Evolutionary conservation across 2,329 filamentous ascomycete genomes (phyloP).

Genomic region (Penicillium sp.): DNA sequence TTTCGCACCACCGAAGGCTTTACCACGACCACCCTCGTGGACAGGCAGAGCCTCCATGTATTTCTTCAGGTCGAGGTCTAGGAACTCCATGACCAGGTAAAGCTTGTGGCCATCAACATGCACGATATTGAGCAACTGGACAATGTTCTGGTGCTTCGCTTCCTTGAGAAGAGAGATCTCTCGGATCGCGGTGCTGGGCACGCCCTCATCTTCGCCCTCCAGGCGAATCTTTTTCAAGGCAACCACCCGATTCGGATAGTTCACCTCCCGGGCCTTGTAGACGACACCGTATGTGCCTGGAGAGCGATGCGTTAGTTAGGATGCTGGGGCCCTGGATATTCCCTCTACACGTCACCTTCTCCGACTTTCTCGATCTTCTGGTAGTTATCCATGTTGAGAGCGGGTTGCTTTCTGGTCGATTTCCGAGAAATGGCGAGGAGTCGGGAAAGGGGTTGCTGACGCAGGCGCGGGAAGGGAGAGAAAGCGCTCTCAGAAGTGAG

Average conservation of each 20-base stretch:
- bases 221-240: conserved; percentile 98
- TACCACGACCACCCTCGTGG: conserved; percentile 59
- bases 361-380: not conserved
- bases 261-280: not conserved
- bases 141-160: conserved; percentile 97
- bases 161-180: conserved; percentile 99
- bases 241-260: conserved; percentile 52
- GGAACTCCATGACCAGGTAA: conserved; percentile 98
- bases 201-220: conserved; percentile 89
- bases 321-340: not conserved
- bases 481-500: not conserved
- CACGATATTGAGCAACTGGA: conserved; percentile 95
- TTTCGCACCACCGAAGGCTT: conserved; percentile 53
- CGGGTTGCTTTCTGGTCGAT: not conserved
- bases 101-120: conserved; percentile 97
- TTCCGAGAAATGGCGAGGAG: not conserved
- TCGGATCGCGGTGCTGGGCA: conserved; percentile 92
- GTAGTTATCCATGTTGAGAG: not conserved
- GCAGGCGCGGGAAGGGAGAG: not conserved
- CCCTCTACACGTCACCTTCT: not conserved
- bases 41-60: conserved; percentile 78
- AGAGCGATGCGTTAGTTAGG: not conserved
- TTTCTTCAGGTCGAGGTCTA: conserved; percentile 97
- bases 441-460: not conserved
- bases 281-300: not conserved